A percentile compares a stretch with the other conserved stretches of the same genome.
Evolutionary conservation across 768 basidiomycete species (phyloP).

Genomic region (Favolaschia claudopus): DNA sequence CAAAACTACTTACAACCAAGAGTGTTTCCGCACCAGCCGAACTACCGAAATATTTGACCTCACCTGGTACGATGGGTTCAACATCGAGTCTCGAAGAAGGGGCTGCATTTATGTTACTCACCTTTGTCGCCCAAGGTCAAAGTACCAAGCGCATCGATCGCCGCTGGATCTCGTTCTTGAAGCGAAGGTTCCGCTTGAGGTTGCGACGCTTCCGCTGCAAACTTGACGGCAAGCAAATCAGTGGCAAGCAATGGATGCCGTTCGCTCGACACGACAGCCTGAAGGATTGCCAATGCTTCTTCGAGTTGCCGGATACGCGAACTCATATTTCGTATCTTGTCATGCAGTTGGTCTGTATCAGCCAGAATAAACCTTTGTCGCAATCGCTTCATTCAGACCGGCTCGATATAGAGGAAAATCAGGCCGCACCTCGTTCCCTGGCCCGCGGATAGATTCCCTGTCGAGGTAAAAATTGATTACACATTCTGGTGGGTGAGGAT

Average conservation of each 20-base stretch:
- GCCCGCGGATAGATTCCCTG: constrained; percentile 58
- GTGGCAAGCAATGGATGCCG: constrained; percentile 67
- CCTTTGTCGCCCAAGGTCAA: constrained; percentile 65
- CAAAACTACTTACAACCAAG: constrained; percentile 14
- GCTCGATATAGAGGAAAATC: background rate
- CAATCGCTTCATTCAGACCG: background rate
- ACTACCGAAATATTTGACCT: constrained; percentile 69
- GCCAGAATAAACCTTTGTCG: constrained; percentile 72
- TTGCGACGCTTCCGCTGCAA: constrained; percentile 58
- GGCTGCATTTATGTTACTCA: no score
- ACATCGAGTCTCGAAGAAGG: no score
- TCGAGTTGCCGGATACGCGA: constrained; percentile 74
- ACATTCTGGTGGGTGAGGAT: no score
- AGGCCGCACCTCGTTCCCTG: constrained; percentile 54
- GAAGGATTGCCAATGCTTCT: constrained; percentile 69
- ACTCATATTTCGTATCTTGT: constrained; percentile 72
- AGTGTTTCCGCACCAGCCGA: constrained; percentile 69
- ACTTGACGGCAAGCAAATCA: constrained; percentile 62
- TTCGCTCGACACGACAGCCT: constrained; percentile 61
- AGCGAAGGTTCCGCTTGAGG: constrained; percentile 24
- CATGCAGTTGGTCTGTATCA: constrained; percentile 70
- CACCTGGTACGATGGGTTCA: no score
- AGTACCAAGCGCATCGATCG: constrained; percentile 69
- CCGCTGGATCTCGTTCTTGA: constrained; percentile 43
- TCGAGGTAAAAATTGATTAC: no score